Conservation (phyloP, 257 asterid genomes). For the Cordia subcordata region DNA sequence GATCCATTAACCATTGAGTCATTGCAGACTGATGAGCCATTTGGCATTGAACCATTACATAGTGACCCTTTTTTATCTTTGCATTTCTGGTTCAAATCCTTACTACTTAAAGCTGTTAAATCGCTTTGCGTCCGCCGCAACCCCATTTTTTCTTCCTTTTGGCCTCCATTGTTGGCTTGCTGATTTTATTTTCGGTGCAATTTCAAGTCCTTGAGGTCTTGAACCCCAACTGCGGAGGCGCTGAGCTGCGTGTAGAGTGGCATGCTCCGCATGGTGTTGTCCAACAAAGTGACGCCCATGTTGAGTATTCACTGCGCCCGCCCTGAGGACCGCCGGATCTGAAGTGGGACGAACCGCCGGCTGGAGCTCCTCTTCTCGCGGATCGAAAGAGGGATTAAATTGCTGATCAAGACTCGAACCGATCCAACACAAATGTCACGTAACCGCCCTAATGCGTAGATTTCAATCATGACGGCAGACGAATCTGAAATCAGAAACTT, state of each 20-base stretch:
- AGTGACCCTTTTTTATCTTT: constrained; percentile 1
- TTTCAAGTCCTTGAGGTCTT: constrained; percentile 18
- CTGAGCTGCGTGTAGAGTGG: constrained; percentile 34
- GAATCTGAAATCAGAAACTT: constrained; percentile 37
- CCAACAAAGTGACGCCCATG: constrained; percentile 55
- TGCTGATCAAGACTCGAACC: constrained; percentile 18
- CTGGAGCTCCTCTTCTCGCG: constrained; percentile 13
- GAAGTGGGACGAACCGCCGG: constrained; percentile 53
- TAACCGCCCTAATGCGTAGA: constrained; percentile 29
- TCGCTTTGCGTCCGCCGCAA: constrained; percentile 37
- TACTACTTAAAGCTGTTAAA: constrained; percentile 12
- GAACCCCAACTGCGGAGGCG: constrained; percentile 27
- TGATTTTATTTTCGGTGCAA: background rate
- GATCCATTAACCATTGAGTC: constrained; percentile 27
- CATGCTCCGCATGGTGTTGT: constrained; percentile 51
- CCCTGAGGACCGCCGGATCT: constrained; percentile 63
- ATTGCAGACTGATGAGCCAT: constrained; percentile 16
- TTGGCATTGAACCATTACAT: background rate
- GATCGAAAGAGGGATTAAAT: constrained; percentile 15
- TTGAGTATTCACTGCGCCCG: constrained; percentile 71
- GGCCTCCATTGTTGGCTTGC: background rate
- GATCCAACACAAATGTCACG: constrained; percentile 28
- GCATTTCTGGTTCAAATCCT: background rate
- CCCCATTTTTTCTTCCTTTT: constrained; percentile 7
- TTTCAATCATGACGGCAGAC: constrained; percentile 28